Conservation (phyloP, 169 alveolate genomes). For the Cryptosporidium ubiquitum region DNA sequence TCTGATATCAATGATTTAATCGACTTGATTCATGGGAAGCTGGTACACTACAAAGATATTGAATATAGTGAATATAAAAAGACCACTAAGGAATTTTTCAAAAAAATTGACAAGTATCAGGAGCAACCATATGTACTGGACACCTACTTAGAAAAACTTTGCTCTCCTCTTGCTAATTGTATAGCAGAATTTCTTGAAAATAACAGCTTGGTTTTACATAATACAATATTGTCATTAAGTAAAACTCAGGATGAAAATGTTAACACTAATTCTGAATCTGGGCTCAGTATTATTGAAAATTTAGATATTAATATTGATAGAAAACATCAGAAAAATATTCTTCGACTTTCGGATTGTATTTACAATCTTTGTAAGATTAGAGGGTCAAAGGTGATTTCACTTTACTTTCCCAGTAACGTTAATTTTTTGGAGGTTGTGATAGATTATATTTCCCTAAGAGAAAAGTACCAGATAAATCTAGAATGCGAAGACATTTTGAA, state of each 20-base stretch:
- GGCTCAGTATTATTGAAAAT: not conserved
- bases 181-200: not conserved
- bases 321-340: conserved; percentile 6
- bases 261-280: not conserved
- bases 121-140: conserved; percentile 65
- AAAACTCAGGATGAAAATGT: not conserved
- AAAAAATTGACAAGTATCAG: conserved; percentile 23
- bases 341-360: conserved; percentile 44
- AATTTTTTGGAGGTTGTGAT: conserved; percentile 32
- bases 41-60: conserved; percentile 7
- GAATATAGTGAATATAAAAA: conserved; percentile 28
- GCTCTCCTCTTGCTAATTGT: conserved; percentile 37
- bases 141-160: conserved; percentile 28
- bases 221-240: not conserved
- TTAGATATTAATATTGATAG: not conserved
- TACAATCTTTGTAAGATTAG: conserved; percentile 57
- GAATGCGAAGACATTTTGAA: not conserved
- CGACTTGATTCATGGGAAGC: not conserved
- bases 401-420: conserved; percentile 56
- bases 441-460: conserved; percentile 29
- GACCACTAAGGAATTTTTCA: not conserved
- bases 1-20: conserved; percentile 23
- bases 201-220: not conserved
- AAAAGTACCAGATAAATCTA: not conserved
- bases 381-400: conserved; percentile 38